Evolutionary conservation across 2,329 filamentous ascomycete genomes (phyloP).

Genomic region (Colletotrichum camelliae): DNA sequence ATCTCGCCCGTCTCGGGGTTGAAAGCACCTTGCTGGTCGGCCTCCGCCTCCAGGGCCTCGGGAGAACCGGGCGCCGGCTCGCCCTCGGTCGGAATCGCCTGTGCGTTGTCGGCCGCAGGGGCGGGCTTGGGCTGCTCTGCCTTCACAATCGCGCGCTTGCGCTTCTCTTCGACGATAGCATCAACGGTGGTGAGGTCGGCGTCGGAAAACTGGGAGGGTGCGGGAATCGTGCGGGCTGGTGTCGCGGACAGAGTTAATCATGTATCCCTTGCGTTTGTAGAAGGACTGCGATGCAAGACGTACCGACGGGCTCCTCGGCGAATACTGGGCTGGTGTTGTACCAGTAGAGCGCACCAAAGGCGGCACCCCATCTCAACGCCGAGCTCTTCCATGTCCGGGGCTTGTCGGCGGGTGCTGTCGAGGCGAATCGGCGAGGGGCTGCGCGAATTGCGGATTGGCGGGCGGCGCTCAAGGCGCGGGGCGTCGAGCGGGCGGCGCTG

Average conservation of each 20-base stretch:
- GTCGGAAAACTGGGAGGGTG: slow-evolving; percentile 60
- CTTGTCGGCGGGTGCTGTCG: slow-evolving; percentile 65
- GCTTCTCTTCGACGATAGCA: slow-evolving; percentile 69
- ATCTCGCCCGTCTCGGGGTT: slow-evolving; percentile 99
- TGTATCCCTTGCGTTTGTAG: slow-evolving; percentile 5
- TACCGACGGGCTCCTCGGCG: slow-evolving; percentile 81
- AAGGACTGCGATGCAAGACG: slow-evolving; percentile 35
- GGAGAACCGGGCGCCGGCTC: slow-evolving; percentile 39
- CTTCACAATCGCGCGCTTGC: slow-evolving; percentile 48
- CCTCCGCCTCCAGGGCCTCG: slow-evolving; percentile 76
- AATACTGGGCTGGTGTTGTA: slow-evolving; percentile 92
- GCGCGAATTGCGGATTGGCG: slow-evolving; percentile 44
- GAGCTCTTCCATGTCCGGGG: slow-evolving; percentile 84
- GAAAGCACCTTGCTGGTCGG: slow-evolving; percentile 87
- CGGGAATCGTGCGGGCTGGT: slow-evolving; percentile 37
- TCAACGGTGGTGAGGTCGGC: slow-evolving; percentile 69
- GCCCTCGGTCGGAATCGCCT: slow-evolving; percentile 22
- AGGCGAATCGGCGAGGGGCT: slow-evolving; percentile 56
- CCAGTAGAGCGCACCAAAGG: slow-evolving; percentile 82
- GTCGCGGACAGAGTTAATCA: not conserved
- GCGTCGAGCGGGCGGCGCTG: slow-evolving; percentile 53
- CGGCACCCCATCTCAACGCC: slow-evolving; percentile 75
- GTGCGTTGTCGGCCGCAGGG: slow-evolving; percentile 20
- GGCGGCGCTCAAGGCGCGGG: slow-evolving; percentile 48
- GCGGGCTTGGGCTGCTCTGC: slow-evolving; percentile 29